Evolutionary conservation across 768 basidiomycete genomes (phyloP).

Genomic region (Fibroporia radiculosa): DNA sequence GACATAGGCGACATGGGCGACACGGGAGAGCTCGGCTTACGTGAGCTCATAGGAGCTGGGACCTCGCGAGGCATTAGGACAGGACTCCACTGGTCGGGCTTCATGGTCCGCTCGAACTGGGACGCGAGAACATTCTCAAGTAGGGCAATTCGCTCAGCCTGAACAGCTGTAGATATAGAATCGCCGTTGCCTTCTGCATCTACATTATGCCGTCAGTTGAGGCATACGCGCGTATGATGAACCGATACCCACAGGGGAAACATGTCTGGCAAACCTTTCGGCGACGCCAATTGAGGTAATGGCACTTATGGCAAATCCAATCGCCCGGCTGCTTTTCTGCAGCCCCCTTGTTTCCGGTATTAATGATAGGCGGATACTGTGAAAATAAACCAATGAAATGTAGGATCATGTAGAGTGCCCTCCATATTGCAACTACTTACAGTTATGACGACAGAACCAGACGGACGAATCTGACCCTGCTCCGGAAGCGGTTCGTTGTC

Average conservation of each 20-base stretch:
- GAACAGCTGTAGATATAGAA: conserved; percentile 77
- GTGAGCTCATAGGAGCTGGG: background rate
- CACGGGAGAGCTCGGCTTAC: background rate
- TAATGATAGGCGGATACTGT: conserved; percentile 80
- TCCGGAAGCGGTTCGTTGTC: conserved; percentile 83
- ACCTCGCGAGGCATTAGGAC: background rate
- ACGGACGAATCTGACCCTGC: conserved; percentile 65
- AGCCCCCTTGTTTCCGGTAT: conserved; percentile 83
- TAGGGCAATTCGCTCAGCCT: conserved; percentile 76
- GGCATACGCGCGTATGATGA: conserved; percentile 3
- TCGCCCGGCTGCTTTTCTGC: conserved; percentile 65
- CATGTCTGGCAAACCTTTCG: conserved; percentile 89
- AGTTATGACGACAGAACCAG: conserved; percentile 41
- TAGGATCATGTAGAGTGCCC: too few species aligned
- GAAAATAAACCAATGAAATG: too few species aligned
- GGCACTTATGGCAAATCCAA: conserved; percentile 73
- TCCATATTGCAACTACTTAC: too few species aligned
- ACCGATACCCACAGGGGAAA: conserved; percentile 54
- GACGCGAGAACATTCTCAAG: conserved; percentile 66
- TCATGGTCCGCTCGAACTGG: conserved; percentile 24
- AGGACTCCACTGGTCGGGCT: conserved; percentile 13
- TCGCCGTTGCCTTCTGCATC: conserved; percentile 87
- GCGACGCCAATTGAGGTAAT: conserved; percentile 82
- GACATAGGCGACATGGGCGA: conserved; percentile 6
- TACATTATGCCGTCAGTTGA: conserved; percentile 20